These are phyloP conservation scores for Rhodotorula paludigena DNA, from an alignment of 768 basidiomycete genomes.

Conservation along the genomic window DNA sequence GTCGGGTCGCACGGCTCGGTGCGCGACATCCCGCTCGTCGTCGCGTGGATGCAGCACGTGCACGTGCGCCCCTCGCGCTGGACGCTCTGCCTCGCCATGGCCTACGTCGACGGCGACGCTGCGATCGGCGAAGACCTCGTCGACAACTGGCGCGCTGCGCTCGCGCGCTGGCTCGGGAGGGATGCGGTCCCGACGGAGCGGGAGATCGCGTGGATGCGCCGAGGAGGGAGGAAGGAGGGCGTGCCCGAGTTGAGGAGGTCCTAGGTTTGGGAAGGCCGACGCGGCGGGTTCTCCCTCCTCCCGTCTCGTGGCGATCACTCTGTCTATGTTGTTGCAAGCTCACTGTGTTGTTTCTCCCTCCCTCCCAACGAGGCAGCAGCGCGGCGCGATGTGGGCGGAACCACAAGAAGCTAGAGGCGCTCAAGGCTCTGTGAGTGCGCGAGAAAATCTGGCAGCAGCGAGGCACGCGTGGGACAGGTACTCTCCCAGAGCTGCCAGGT, in stretches of 20 bases:
- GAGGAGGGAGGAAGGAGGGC: slow-evolving; percentile 18
- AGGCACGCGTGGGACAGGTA: no score
- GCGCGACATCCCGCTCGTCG: slow-evolving; percentile 17
- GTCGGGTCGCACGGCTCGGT: slow-evolving; percentile 23
- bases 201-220: slow-evolving; percentile 31
- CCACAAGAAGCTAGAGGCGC: no score
- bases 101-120: slow-evolving; percentile 29
- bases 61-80: slow-evolving; percentile 7
- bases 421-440: no score
- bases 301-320: no score
- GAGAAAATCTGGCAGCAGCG: no score
- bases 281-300: no score
- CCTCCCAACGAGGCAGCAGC: no score
- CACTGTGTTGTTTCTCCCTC: no score
- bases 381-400: no score
- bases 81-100: slow-evolving; percentile 24
- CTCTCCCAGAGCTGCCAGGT: no score
- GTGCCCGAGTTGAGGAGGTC: neutral
- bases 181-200: slow-evolving; percentile 18
- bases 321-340: no score
- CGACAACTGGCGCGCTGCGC: slow-evolving; percentile 1
- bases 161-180: slow-evolving; percentile 20
- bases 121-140: neutral
- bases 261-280: no score
- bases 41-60: slow-evolving; percentile 28